These are phyloP conservation scores for Saccharomycopsis javanensis DNA, from an alignment of 805 yeast species.

Conservation along the genomic window DNA sequence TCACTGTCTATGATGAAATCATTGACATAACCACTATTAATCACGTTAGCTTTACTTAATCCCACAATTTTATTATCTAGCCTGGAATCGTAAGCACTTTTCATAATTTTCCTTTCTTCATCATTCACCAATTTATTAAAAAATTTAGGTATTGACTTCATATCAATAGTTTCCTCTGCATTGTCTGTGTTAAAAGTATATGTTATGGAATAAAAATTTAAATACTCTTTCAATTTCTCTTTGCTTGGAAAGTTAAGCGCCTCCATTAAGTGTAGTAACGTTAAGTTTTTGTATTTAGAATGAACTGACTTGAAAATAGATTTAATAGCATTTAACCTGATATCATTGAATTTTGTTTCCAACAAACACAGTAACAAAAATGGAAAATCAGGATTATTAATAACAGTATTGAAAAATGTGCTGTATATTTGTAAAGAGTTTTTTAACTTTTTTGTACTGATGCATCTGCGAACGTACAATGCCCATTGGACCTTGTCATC, in stretches of 20 bases:
- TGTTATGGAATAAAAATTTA: conserved; percentile 54
- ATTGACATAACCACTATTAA: conserved; percentile 30
- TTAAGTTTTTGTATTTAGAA: conserved; percentile 57
- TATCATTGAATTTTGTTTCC: conserved; percentile 72
- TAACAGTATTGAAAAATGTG: conserved; percentile 52
- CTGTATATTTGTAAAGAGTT: conserved; percentile 54
- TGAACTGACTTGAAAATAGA: conserved; percentile 60
- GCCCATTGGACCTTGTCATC: conserved; percentile 61
- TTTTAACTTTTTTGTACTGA: conserved; percentile 41
- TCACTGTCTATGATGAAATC: conserved; percentile 9
- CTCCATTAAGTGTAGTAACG: conserved; percentile 35
- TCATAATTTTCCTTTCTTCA: conserved; percentile 32
- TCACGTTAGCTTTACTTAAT: conserved; percentile 26
- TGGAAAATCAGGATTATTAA: conserved; percentile 42
- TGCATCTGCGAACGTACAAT: conserved; percentile 52
- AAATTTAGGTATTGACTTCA: conserved; percentile 22
- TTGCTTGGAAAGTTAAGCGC: conserved; percentile 61
- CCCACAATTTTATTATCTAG: conserved; percentile 33
- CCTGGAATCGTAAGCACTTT: conserved; percentile 36
- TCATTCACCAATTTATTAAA: neutral
- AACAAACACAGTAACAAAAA: conserved; percentile 61
- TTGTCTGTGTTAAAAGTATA: conserved; percentile 27
- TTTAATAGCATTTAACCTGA: conserved; percentile 63
- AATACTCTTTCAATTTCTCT: conserved; percentile 45
- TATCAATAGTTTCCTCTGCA: conserved; percentile 28